A percentile compares a stretch with the other conserved stretches of the same genome.
Conservation (phyloP, 345 rosid species). For the Populus euphratica region DNA sequence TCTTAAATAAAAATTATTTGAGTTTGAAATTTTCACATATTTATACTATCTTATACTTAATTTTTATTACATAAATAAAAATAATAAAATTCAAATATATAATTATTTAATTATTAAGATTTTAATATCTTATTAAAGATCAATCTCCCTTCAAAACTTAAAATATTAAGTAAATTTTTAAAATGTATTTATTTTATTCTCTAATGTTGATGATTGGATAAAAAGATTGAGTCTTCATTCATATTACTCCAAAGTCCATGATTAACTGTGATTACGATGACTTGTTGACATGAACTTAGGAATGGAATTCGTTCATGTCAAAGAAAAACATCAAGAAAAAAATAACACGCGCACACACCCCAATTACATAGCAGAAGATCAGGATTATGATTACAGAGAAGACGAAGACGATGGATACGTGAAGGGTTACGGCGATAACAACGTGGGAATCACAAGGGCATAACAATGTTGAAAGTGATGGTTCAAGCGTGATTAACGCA, state of each 20-base stretch:
- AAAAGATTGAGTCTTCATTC: background rate
- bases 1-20: too few species aligned
- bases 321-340: background rate
- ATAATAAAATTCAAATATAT: fast-evolving
- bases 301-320: background rate
- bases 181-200: too few species aligned
- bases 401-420: background rate
- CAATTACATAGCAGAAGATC: too few species aligned
- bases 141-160: too few species aligned
- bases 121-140: too few species aligned
- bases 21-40: fast-evolving
- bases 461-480: background rate
- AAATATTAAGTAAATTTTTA: too few species aligned
- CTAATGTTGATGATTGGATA: background rate
- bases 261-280: background rate
- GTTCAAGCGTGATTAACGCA: background rate
- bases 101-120: fast-evolving
- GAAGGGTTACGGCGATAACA: background rate
- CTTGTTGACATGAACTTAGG: background rate
- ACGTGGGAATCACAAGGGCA: background rate
- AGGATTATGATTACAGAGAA: background rate
- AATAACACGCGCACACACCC: too few species aligned
- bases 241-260: background rate
- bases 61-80: too few species aligned
- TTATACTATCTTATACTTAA: fast-evolving